These are phyloP conservation scores for Alternaria atra DNA, from an alignment of 2,329 filamentous ascomycete species.

Conservation along the genomic window DNA sequence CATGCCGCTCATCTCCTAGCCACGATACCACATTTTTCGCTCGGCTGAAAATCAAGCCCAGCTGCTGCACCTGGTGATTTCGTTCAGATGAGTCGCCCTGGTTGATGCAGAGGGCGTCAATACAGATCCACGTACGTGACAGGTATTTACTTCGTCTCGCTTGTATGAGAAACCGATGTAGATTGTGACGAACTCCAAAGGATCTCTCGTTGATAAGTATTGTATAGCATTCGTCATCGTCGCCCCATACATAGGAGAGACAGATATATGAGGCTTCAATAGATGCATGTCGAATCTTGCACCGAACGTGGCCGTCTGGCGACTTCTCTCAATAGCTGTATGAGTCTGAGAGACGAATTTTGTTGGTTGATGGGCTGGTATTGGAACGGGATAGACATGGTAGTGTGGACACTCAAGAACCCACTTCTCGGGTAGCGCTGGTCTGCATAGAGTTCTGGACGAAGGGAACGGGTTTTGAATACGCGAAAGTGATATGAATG, in stretches of 20 bases:
- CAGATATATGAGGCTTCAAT: slow-evolving; percentile 6
- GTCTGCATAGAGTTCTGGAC: no score
- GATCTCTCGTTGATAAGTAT: not conserved
- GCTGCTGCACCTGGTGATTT: not conserved
- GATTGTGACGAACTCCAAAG: slow-evolving; percentile 7
- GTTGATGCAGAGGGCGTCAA: slow-evolving; percentile 16
- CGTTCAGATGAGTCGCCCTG: slow-evolving; percentile 7
- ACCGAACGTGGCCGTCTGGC: slow-evolving; percentile 6
- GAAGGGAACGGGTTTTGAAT: no score
- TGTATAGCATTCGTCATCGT: not conserved
- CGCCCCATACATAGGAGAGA: slow-evolving; percentile 21
- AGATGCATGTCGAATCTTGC: slow-evolving; percentile 4
- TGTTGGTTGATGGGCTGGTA: not conserved
- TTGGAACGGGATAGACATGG: no score
- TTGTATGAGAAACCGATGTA: slow-evolving; percentile 6
- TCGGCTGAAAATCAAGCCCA: not conserved
- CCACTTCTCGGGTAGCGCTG: no score
- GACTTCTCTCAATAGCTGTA: not conserved
- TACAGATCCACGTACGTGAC: not conserved
- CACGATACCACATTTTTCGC: not conserved
- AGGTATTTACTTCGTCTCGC: not conserved
- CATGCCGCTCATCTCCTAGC: not conserved
- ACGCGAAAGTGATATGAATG: no score
- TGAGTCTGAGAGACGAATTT: not conserved
- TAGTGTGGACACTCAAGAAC: no score